Percentiles rank a stretch among this genome's conserved stretches.
These are phyloP conservation scores for Thymus quinquecostatus DNA, from an alignment of 257 asterid genomes.

Conservation along the genomic window DNA sequence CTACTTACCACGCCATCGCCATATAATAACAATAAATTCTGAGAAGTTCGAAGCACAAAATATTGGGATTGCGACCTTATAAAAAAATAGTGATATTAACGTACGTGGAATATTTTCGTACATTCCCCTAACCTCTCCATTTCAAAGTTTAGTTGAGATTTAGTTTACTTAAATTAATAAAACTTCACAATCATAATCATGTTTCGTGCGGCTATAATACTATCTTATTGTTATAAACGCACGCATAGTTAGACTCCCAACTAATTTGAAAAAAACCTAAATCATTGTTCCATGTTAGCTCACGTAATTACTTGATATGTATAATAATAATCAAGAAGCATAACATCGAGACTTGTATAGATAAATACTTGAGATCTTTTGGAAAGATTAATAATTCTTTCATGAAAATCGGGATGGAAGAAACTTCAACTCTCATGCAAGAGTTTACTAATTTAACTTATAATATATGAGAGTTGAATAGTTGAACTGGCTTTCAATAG, in stretches of 20 bases:
- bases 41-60: background rate
- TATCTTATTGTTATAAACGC: background rate
- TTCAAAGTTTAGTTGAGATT: constrained; percentile 1
- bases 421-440: too few species aligned
- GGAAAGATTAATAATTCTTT: too few species aligned
- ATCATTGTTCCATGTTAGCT: constrained; percentile 12
- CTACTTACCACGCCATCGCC: constrained; percentile 19
- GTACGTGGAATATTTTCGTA: background rate
- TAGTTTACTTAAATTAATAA: background rate
- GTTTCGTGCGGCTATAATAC: background rate
- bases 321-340: background rate
- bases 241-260: background rate
- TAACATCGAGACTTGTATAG: background rate
- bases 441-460: too few species aligned
- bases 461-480: too few species aligned
- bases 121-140: constrained; percentile 8
- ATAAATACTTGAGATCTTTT: background rate
- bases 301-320: background rate
- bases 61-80: background rate
- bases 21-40: background rate
- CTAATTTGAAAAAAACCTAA: constrained; percentile 1
- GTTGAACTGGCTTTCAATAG: too few species aligned
- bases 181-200: too few species aligned
- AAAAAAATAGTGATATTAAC: background rate
- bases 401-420: too few species aligned